phyloP scores from a whole-genome alignment of 1,139 yeast genomes.

The Hemisphaericaspora xylofermentans region DNA sequence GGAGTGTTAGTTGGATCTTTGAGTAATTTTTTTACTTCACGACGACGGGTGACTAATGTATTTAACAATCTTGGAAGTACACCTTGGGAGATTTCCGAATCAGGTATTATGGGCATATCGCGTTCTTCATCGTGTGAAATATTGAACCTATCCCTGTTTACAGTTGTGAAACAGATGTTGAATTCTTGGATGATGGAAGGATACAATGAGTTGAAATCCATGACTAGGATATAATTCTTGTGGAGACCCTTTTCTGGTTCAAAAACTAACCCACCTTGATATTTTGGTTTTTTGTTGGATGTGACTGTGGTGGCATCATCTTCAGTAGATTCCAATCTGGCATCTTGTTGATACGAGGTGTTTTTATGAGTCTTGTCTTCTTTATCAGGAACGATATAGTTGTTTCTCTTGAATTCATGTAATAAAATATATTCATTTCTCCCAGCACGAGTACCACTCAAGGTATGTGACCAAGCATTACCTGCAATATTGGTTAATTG shows the following conservation, averaged over 20 bases:
- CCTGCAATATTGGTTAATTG: constrained; percentile 95
- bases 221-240: constrained; percentile 82
- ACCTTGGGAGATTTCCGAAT: constrained; percentile 54
- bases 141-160: constrained; percentile 61
- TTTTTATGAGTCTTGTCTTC: constrained; percentile 53
- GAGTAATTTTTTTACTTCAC: constrained; percentile 85
- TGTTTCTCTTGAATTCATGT: constrained; percentile 84
- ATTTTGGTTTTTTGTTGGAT: constrained; percentile 76
- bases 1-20: constrained; percentile 69
- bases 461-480: constrained; percentile 94
- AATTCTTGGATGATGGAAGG: constrained; percentile 97
- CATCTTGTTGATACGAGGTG: constrained; percentile 37
- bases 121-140: constrained; percentile 53
- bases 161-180: constrained; percentile 96
- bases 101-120: constrained; percentile 73
- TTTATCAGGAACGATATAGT: constrained; percentile 88
- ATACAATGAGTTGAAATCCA: constrained; percentile 97
- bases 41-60: constrained; percentile 84
- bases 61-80: constrained; percentile 84
- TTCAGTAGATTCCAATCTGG: constrained; percentile 38
- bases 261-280: constrained; percentile 94
- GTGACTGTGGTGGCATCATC: constrained; percentile 50
- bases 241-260: constrained; percentile 97
- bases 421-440: constrained; percentile 90
- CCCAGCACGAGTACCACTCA: constrained; percentile 95